Percentiles rank a stretch among this genome's conserved stretches.
Conservation (phyloP, 1,284 basidiomycete genomes). For the Amylostereum areolatum region DNA sequence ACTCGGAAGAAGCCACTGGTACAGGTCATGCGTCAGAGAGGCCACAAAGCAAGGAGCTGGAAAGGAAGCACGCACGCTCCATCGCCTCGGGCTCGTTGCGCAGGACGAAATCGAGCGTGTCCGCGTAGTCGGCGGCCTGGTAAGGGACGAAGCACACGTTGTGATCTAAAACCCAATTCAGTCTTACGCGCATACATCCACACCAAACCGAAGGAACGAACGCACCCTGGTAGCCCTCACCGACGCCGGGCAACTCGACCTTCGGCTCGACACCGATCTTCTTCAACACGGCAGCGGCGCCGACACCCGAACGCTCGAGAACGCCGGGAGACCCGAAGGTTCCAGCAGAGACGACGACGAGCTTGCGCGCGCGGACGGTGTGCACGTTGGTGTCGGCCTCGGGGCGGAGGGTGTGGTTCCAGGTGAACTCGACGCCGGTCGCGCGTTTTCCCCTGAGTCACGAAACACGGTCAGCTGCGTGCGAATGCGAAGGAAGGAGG, state of each 20-base stretch:
- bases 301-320: conserved; percentile 25
- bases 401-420: conserved; percentile 25
- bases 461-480: too few relatives aligned
- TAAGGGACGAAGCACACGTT: conserved; percentile 12
- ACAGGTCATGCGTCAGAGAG: too few relatives aligned
- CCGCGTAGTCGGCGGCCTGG: conserved; percentile 10
- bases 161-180: too few relatives aligned
- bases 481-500: too few relatives aligned
- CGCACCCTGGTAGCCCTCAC: conserved; percentile 47
- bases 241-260: conserved; percentile 54
- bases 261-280: conserved; percentile 32
- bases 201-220: too few relatives aligned
- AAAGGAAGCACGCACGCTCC: conserved; percentile 6
- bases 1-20: conserved; percentile 21
- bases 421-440: conserved; percentile 49
- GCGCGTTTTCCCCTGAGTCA: conserved; percentile 44
- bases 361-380: conserved; percentile 30
- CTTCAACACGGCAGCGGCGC: conserved; percentile 27
- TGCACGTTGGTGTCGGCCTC: conserved; percentile 15
- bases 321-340: conserved; percentile 41
- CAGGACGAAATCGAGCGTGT: conserved; percentile 13
- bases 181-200: too few relatives aligned
- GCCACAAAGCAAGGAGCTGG: too few relatives aligned
- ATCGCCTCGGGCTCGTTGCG: conserved; percentile 9
- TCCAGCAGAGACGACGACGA: conserved; percentile 45